phyloP scores from a whole-genome alignment of 75 land plant species.

The Isoetes taiwanensis region DNA sequence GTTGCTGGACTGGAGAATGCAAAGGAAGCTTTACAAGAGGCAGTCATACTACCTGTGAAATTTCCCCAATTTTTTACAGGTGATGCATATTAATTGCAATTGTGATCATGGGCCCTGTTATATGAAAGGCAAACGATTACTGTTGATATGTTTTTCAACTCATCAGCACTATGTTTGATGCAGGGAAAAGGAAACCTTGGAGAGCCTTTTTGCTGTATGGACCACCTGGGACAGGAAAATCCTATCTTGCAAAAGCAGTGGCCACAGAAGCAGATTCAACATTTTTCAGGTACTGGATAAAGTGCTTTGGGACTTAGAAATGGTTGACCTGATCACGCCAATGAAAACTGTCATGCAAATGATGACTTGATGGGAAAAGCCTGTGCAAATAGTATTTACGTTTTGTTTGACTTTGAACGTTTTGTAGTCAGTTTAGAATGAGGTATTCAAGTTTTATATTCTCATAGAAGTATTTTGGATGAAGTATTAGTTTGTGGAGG shows the following conservation, averaged over 20 bases:
- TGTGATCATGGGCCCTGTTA: not conserved
- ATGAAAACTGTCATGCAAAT: no score
- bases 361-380: no score
- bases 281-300: conserved; percentile 67
- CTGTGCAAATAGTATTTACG: no score
- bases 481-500: no score
- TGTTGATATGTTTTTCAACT: not conserved
- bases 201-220: conserved; percentile 75
- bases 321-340: no score
- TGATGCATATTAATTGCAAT: not conserved
- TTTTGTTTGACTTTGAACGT: no score
- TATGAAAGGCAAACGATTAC: not conserved
- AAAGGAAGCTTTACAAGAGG: conserved; percentile 96
- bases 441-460: no score
- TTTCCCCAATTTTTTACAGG: conserved; percentile 99
- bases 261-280: conserved; percentile 80
- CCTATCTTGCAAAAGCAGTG: conserved; percentile 78
- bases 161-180: no score
- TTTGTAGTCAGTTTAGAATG: no score
- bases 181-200: conserved; percentile 72
- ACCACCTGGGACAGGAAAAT: conserved; percentile 83
- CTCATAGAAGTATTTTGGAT: no score
- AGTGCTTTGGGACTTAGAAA: no score
- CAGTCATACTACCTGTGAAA: conserved; percentile 96
- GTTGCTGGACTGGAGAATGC: conserved; percentile 98